Evolutionary conservation across 352 stramenopile species (phyloP), one percentile per base, ranked within the genome.

Genomic region (Phytopythium helicoides): DNA sequence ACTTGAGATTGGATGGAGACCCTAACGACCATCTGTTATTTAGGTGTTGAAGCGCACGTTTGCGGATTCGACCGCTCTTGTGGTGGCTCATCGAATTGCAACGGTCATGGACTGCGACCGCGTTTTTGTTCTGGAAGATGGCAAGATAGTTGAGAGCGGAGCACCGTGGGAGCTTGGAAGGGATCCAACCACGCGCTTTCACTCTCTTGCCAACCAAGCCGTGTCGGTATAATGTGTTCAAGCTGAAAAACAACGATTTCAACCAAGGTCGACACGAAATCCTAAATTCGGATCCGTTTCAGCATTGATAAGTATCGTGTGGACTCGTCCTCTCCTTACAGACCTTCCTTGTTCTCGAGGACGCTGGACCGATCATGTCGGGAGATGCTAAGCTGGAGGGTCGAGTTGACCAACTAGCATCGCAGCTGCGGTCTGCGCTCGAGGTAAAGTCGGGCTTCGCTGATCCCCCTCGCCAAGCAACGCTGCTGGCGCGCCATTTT

Each of bases 31-130:
- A 26, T 25, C 37, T 11, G 4, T 18, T 25, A 37, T 61, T 9
- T 39, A 36, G 64, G 40, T 14, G 7, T 34, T 99, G 48, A 68
- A 92, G 14, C 66, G 90, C 14, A 92, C 97, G 40, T 99, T 99
- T 69, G 62, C 65, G 7, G 71, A 81, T 11, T 92, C 90, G 2
- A 99, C 97, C 4, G 84, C 99, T 10, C 62, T 99, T 8, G 98
- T 96, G 0, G 98, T 99, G 35, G 97, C 97, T 14, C 97, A 99
- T 71, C 81, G 97, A 12, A 73, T 99, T 3, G 81, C 97, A 51
- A 99, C 94, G 1, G 98, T 99, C 54, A 86, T 98, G 64, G 76
- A 97, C 39, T 98, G 89, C 58, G 93, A 99, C 55, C 76, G 76
- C 18, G 81, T 95, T 2, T 45, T 93, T 3, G 37, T 95, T 4